Evolutionary conservation across 2,329 filamentous ascomycete genomes (phyloP).

Genomic region (Aspergillus sp.): DNA sequence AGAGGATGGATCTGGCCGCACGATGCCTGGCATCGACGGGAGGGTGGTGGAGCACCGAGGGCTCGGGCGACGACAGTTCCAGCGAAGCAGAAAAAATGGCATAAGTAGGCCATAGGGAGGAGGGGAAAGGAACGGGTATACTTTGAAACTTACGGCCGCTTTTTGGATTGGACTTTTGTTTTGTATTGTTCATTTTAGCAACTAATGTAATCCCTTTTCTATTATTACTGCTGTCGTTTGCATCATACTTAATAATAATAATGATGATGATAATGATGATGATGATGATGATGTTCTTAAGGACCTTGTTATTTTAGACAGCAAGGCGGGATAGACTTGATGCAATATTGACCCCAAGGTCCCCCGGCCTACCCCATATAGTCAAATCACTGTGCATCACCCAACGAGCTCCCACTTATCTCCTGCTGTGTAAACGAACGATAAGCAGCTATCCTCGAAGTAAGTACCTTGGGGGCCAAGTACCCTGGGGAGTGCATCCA

Average conservation of each 20-base stretch:
- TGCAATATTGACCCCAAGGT: conserved; percentile 24
- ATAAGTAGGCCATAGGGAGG: conserved; percentile 39
- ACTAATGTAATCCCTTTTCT: conserved; percentile 11
- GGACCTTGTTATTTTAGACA: too few species aligned
- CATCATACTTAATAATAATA: background rate
- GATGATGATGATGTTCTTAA: too few species aligned
- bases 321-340: too few species aligned
- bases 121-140: background rate
- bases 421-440: too few species aligned
- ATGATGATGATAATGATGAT: background rate
- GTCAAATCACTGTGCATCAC: background rate
- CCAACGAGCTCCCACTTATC: background rate
- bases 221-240: background rate
- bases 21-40: conserved; percentile 59
- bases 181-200: conserved; percentile 1
- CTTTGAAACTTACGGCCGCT: background rate
- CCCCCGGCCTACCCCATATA: conserved; percentile 16
- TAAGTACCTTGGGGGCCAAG: conserved; percentile 12
- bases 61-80: conserved; percentile 20
- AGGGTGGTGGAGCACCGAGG: conserved; percentile 43
- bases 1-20: conserved; percentile 64
- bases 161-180: background rate
- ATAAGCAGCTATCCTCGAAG: background rate
- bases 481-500: conserved; percentile 27
- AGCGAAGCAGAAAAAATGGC: conserved; percentile 35